Percentiles rank a stretch among this genome's conserved stretches.
phyloP scores from a whole-genome alignment of 192 early-diverging fungal genomes.

The Entomortierella beljakovae region DNA sequence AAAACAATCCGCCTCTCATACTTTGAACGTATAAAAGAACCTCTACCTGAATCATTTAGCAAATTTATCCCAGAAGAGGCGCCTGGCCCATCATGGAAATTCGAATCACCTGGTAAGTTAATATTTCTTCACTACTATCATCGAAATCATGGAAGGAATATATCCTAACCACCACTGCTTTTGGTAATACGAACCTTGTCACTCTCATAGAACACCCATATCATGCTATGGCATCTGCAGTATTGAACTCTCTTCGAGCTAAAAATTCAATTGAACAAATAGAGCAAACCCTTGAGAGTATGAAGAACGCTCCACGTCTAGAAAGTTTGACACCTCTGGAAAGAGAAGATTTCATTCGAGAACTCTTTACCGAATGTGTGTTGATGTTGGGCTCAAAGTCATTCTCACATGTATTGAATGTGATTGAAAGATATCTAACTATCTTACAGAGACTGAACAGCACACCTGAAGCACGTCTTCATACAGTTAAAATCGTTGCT shows the following conservation, averaged over 20 bases:
- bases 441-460: conserved; percentile 70
- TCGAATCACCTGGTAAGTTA: conserved; percentile 61
- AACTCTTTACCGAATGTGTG: conserved; percentile 85
- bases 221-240: conserved; percentile 50
- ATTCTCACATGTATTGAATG: conserved; percentile 93
- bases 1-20: conserved; percentile 90
- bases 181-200: not conserved
- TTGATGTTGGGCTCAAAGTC: conserved; percentile 91
- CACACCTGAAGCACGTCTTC: conserved; percentile 72
- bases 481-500: conserved; percentile 81
- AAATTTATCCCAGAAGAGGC: conserved; percentile 68
- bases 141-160: not conserved
- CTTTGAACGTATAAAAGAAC: conserved; percentile 86
- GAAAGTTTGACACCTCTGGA: conserved; percentile 40
- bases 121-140: not conserved
- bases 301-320: conserved; percentile 52
- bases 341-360: conserved; percentile 70
- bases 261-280: conserved; percentile 64
- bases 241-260: conserved; percentile 56
- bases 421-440: conserved; percentile 84
- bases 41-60: conserved; percentile 76
- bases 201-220: conserved; percentile 49
- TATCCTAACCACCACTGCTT: not conserved
- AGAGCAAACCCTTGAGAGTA: conserved; percentile 52
- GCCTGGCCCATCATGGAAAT: conserved; percentile 81